phyloP scores from a whole-genome alignment of 371 early-diverging fungal species.

The Mortierella sp. region DNA sequence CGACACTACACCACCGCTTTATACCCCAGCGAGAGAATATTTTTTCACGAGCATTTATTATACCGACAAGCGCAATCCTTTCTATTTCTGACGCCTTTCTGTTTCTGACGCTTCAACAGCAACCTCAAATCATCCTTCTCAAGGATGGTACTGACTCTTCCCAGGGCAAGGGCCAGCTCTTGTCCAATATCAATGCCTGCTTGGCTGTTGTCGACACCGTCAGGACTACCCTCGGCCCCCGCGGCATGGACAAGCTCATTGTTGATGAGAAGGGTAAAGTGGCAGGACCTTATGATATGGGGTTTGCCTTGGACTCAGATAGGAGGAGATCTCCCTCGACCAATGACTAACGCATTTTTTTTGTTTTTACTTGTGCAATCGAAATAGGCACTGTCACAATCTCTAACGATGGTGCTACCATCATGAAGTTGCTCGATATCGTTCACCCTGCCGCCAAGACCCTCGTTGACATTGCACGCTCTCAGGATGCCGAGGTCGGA shows the following conservation, averaged over 20 bases:
- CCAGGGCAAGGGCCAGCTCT: constrained; percentile 98
- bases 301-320: not conserved
- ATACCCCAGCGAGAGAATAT: not conserved
- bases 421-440: constrained; percentile 98
- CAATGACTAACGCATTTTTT: not conserved
- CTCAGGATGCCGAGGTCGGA: constrained; percentile 99
- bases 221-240: constrained; percentile 98
- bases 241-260: constrained; percentile 99
- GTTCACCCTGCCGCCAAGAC: constrained; percentile 99
- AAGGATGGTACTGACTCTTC: constrained; percentile 99
- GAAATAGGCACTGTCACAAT: constrained; percentile 90
- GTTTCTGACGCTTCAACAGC: constrained; percentile 63
- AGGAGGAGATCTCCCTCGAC: not conserved
- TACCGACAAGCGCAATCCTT: not conserved
- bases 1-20: not conserved
- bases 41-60: not conserved
- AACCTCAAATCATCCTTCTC: constrained; percentile 98
- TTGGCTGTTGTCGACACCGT: constrained; percentile 96
- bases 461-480: constrained; percentile 97
- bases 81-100: too few relatives aligned
- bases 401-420: constrained; percentile 99
- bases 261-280: constrained; percentile 88
- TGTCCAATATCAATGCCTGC: constrained; percentile 99
- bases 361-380: not conserved
- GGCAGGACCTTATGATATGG: not conserved